Percentiles rank a stretch among this genome's conserved stretches.
These are phyloP conservation scores for Naganishia antarctica DNA, from an alignment of 768 basidiomycete species.

Conservation along the genomic window DNA sequence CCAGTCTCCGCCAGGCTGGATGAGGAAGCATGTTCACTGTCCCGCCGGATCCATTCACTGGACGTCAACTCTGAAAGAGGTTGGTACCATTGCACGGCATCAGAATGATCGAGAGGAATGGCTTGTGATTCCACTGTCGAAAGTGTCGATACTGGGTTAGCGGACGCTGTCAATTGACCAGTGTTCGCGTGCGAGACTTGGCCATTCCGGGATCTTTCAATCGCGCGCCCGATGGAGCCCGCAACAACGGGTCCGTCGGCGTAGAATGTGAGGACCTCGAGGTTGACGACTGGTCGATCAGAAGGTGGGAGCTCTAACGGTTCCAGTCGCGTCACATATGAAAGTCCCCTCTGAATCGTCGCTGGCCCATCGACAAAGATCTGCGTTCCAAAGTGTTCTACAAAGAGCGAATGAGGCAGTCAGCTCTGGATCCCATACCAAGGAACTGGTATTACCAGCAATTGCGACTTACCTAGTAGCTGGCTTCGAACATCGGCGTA, in stretches of 20 bases:
- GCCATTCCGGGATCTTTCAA: neutral
- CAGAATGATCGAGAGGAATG: too few species aligned
- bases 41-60: too few species aligned
- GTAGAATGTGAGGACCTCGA: slow-evolving; percentile 14
- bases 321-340: slow-evolving; percentile 14
- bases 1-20: too few species aligned
- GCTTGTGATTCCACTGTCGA: too few species aligned
- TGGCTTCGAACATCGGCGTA: slow-evolving; percentile 24
- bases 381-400: slow-evolving; percentile 21
- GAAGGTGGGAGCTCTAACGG: neutral
- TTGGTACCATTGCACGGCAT: too few species aligned
- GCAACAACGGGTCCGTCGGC: slow-evolving; percentile 7
- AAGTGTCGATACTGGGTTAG: too few species aligned
- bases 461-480: slow-evolving; percentile 11
- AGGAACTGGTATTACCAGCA: too few species aligned
- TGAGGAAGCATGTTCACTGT: too few species aligned
- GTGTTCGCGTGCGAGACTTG: too few species aligned
- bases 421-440: too few species aligned
- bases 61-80: too few species aligned
- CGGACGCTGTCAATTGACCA: too few species aligned
- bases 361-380: slow-evolving; percentile 19
- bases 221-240: slow-evolving; percentile 7
- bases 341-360: neutral
- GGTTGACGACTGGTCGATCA: neutral
- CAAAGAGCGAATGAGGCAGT: neutral